phyloP scores from a whole-genome alignment of 129 eudicot genomes.

The Helianthus tuberosus region DNA sequence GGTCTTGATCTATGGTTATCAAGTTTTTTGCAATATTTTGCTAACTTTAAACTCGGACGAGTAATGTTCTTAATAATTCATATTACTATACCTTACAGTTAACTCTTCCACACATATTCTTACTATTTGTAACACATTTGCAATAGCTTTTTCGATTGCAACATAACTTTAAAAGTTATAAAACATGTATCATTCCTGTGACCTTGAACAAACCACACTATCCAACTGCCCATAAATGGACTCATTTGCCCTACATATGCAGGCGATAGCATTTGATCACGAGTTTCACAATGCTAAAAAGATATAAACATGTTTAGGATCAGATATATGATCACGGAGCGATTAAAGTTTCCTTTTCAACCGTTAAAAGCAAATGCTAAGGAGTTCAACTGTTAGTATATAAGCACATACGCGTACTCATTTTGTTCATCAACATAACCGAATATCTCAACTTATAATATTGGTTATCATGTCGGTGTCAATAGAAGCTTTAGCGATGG shows the following conservation, averaged over 20 bases:
- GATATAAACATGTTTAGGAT: neutral
- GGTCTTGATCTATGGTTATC: no score
- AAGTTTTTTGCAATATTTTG: no score
- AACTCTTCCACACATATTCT: no score
- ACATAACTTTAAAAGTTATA: no score
- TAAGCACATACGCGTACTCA: neutral
- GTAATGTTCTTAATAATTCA: no score
- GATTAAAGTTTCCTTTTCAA: neutral
- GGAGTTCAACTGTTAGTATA: neutral
- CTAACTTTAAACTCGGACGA: no score
- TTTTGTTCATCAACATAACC: neutral
- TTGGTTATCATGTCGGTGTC: constrained; percentile 33
- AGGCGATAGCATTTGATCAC: constrained; percentile 10
- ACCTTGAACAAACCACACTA: neutral
- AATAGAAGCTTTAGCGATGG: constrained; percentile 49
- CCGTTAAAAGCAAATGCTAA: neutral
- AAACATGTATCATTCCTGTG: neutral
- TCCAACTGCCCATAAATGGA: no score
- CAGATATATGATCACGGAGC: constrained; percentile 7
- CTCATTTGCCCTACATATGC: no score
- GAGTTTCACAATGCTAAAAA: constrained; percentile 1
- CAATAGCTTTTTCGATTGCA: no score
- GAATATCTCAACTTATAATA: neutral
- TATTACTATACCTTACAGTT: no score
- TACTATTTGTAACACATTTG: no score